A percentile compares a stretch with the other conserved stretches of the same genome.
These are phyloP conservation scores for Akebia trifoliata DNA, from an alignment of 164 flowering plant species.

Conservation along the genomic window DNA sequence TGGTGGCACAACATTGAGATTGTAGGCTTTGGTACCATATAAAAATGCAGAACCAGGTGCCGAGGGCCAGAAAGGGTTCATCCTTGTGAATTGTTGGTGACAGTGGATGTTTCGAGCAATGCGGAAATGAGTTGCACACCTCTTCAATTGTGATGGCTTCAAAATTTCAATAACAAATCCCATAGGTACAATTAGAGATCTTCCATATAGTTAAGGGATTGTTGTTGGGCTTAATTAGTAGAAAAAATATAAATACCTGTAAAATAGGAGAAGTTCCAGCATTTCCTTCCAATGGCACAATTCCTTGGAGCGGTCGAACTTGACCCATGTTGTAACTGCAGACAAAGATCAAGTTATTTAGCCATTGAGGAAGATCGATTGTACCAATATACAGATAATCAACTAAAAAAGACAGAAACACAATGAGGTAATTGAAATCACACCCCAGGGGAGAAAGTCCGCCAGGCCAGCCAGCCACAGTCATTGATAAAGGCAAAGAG, in stretches of 20 bases:
- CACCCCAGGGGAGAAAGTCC: conserved; percentile 89
- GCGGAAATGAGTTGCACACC: conserved; percentile 92
- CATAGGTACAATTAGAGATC: too few species aligned
- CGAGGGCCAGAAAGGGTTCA: conserved; percentile 81
- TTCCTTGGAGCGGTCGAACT: conserved; percentile 64
- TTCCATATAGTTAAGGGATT: too few species aligned
- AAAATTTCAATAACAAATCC: too few species aligned
- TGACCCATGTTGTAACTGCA: conserved; percentile 59
- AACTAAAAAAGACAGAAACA: conserved; percentile 9
- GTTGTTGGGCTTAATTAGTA: too few species aligned
- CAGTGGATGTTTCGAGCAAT: conserved; percentile 64
- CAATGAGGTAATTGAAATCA: conserved; percentile 7
- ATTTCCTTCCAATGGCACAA: conserved; percentile 70
- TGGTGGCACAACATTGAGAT: conserved; percentile 58
- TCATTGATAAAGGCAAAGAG: conserved; percentile 56
- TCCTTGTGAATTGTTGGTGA: conserved; percentile 69
- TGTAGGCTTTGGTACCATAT: conserved; percentile 68
- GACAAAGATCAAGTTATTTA: conserved; percentile 3
- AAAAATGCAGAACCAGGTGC: conserved; percentile 62
- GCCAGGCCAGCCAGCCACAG: conserved; percentile 79
- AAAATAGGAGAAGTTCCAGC: conserved; percentile 49
- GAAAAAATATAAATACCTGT: conserved; percentile 62
- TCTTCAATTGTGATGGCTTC: conserved; percentile 68
- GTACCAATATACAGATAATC: not conserved
- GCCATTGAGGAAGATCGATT: not conserved